phyloP scores from a whole-genome alignment of 306 rosid genomes.

The Quercus agrifolia region DNA sequence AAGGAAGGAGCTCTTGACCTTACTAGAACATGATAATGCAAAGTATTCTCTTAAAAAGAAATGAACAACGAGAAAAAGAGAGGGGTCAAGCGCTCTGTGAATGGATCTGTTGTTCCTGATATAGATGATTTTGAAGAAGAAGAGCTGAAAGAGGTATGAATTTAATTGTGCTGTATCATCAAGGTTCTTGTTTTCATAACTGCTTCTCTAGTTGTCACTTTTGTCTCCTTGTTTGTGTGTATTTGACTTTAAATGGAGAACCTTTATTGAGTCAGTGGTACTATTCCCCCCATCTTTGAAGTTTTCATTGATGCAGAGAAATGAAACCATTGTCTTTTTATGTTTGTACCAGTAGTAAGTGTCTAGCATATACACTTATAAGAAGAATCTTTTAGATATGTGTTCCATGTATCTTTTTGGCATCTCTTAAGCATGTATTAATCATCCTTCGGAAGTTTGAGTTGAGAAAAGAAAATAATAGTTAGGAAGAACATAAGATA shows the following conservation, averaged over 20 bases:
- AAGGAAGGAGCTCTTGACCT: constrained; percentile 60
- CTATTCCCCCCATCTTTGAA: background rate
- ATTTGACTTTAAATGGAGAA: background rate
- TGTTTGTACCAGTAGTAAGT: background rate
- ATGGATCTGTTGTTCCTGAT: constrained; percentile 52
- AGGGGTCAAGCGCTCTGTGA: constrained; percentile 50
- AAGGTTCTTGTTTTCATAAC: background rate
- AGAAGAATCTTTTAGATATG: background rate
- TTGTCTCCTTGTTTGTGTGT: background rate
- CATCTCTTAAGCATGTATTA: too few relatives aligned
- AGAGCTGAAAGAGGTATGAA: constrained; percentile 60
- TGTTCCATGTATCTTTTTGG: background rate
- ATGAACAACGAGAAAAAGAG: constrained; percentile 66
- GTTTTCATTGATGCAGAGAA: background rate
- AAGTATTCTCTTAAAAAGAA: constrained; percentile 74
- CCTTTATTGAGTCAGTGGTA: background rate
- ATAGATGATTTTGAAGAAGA: constrained; percentile 79
- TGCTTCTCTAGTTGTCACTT: constrained; percentile 1
- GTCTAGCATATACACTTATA: background rate
- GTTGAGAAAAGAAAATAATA: too few relatives aligned
- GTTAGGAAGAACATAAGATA: too few relatives aligned
- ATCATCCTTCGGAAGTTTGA: too few relatives aligned
- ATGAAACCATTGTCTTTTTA: background rate
- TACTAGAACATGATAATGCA: constrained; percentile 85
- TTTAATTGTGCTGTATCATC: constrained; percentile 8